Evolutionary conservation across 2,329 filamentous ascomycete species (phyloP).

Genomic region (Xylariaceae sp.): DNA sequence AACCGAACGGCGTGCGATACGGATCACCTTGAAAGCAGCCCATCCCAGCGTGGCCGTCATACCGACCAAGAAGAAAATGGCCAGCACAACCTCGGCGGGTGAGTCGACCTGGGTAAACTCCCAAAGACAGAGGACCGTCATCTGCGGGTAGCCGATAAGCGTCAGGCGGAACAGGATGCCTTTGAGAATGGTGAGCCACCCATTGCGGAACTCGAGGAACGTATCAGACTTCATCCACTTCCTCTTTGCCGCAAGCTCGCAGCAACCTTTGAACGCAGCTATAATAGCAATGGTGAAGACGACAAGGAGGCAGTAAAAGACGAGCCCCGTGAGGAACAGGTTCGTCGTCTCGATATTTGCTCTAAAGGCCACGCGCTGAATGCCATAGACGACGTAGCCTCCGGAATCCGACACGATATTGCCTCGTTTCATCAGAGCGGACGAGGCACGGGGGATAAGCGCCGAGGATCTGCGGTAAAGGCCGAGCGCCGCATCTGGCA

Average conservation of each 20-base stretch:
- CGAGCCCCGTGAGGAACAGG: conserved; percentile 76
- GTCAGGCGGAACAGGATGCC: conserved; percentile 80
- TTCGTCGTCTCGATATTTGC: conserved; percentile 75
- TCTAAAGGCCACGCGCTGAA: conserved; percentile 76
- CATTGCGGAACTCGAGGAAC: conserved; percentile 81
- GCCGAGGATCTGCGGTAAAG: conserved; percentile 27
- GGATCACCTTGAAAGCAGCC: conserved; percentile 77
- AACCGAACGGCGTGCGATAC: conserved; percentile 73
- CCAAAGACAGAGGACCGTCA: conserved; percentile 79
- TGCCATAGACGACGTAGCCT: conserved; percentile 59
- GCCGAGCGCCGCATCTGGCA: conserved; percentile 29
- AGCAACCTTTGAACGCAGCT: conserved; percentile 66
- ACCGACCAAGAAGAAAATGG: conserved; percentile 73
- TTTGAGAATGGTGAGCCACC: conserved; percentile 79
- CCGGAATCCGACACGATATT: conserved; percentile 39
- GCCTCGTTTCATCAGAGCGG: conserved; percentile 41
- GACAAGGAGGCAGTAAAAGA: conserved; percentile 76
- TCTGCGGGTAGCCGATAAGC: conserved; percentile 79
- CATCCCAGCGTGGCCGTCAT: conserved; percentile 68
- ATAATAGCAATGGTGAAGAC: conserved; percentile 65
- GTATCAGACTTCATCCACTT: conserved; percentile 74
- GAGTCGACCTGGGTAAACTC: conserved; percentile 76
- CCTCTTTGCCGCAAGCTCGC: conserved; percentile 64
- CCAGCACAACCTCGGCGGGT: conserved; percentile 70
- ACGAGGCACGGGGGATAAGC: conserved; percentile 26